Base-by-base conservation (phyloP, 2,329 filamentous ascomycete species). In the Arthrobotrys sphaeroides region DNA sequence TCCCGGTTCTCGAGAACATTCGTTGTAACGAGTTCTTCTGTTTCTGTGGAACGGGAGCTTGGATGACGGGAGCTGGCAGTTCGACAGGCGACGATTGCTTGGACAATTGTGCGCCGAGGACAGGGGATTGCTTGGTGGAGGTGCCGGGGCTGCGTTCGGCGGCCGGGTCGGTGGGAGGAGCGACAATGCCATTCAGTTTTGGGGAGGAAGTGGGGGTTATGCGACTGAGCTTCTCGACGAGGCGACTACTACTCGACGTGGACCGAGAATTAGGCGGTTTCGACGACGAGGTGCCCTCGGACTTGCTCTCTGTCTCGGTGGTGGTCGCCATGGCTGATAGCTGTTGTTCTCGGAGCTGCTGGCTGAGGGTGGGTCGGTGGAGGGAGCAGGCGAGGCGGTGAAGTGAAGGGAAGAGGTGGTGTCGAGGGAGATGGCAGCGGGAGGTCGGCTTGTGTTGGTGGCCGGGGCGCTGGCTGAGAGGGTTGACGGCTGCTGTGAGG, bases 211-310 rank as follows among this genome's bases (percentile, higher is more conserved):
- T 68, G 45, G 70, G 70, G 64, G 70, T 73, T 33, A 38, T 67
- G 45, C 70, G 70, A 64, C 55, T 67, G 38, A 68, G 57, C 26
- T 68, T 74, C 1, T 74, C 69, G 60, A 73, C 59, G 47, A 64
- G 61, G 20, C 69, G 69, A 65, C 69, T 74, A 38, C 61, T 61
- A 68, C 62, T 59, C 45, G 70, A 74, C 24, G 43, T 62, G 7
- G 70, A 62, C 62, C 70, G 70, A 55, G 70, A 74, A 74, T 74
- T 74, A 74, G 70, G 70, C 70, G 70, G 70, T 68, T 74, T 74
- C 16, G 70, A 68, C 33, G 69, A 61, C 36, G 70, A 43, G 20
- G 70, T 38, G 55, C 55, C 57, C 43, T 74, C 70, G 10, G 70
- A 67, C 24, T 74, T 74, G 47, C 42, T 61, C 42, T 74, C 70